Percentiles rank a stretch among this genome's conserved stretches.
Evolutionary conservation across 1,284 basidiomycete genomes (phyloP).

Genomic region (Fomitiporia mediterranea): DNA sequence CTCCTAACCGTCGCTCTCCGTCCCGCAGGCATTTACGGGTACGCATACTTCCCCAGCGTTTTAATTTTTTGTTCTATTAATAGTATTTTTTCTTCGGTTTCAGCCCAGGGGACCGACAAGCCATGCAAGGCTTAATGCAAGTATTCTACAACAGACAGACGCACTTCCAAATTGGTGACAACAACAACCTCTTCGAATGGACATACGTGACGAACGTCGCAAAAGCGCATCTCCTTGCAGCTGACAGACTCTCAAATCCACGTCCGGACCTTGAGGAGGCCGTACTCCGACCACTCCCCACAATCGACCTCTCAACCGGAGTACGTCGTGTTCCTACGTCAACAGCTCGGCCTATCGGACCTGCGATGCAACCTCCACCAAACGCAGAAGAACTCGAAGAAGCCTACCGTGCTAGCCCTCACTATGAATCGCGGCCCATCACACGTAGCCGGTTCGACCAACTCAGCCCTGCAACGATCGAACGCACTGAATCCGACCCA

Average conservation of each 20-base stretch:
- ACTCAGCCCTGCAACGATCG: conserved; percentile 52
- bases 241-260: conserved; percentile 68
- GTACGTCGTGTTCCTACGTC: conserved; percentile 69
- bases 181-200: conserved; percentile 95
- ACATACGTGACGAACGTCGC: conserved; percentile 98
- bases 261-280: conserved; percentile 40
- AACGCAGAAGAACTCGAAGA: conserved; percentile 56
- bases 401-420: conserved; percentile 47
- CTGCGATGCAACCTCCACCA: conserved; percentile 57
- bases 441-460: conserved; percentile 75
- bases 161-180: conserved; percentile 91
- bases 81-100: conserved; percentile 34
- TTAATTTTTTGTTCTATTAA: conserved; percentile 7
- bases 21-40: conserved; percentile 98
- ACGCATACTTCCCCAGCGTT: conserved; percentile 24
- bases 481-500: conserved; percentile 44
- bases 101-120: conserved; percentile 90
- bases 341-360: conserved; percentile 74
- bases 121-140: conserved; percentile 75
- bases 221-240: conserved; percentile 90
- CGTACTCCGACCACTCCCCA: conserved; percentile 54
- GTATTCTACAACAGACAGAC: conserved; percentile 84
- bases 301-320: conserved; percentile 61
- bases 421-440: conserved; percentile 49
- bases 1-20: conserved; percentile 87